phyloP scores from a whole-genome alignment of 306 rosid species.

The Albizia julibrissin region DNA sequence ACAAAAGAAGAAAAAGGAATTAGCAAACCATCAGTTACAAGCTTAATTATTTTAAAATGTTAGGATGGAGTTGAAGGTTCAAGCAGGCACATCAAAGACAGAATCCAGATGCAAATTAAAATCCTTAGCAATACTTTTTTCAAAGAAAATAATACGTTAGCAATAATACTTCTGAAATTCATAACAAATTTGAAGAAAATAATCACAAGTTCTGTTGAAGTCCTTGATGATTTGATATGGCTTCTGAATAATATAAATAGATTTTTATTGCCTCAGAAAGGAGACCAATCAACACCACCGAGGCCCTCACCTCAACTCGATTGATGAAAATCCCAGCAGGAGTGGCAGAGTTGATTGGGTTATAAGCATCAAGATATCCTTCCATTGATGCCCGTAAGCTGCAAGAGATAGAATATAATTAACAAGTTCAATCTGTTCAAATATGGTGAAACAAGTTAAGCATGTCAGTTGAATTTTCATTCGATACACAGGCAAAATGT shows the following conservation, averaged over 20 bases:
- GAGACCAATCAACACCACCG: conserved; percentile 28
- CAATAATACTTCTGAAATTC: neutral
- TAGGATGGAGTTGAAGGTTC: conserved; percentile 14
- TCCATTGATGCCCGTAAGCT: conserved; percentile 93
- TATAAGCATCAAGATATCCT: conserved; percentile 87
- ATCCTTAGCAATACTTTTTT: neutral
- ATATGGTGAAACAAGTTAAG: conserved; percentile 7
- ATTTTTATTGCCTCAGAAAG: conserved; percentile 12
- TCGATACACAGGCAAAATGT: neutral
- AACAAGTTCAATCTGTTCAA: conserved; percentile 16
- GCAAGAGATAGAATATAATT: conserved; percentile 34
- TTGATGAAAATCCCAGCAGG: conserved; percentile 90
- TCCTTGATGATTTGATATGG: neutral
- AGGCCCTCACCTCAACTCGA: conserved; percentile 79
- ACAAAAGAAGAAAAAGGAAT: conserved; percentile 35
- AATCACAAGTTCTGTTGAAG: neutral
- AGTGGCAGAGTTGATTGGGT: conserved; percentile 65
- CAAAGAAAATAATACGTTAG: neutral
- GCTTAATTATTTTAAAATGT: conserved; percentile 1
- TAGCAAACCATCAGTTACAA: conserved; percentile 35
- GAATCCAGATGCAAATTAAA: neutral
- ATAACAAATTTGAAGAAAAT: neutral
- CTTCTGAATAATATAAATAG: neutral
- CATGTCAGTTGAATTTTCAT: neutral
- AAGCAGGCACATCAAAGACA: conserved; percentile 10